Conservation (phyloP, 768 basidiomycete species). For the Cystoderma amianthinum region DNA sequence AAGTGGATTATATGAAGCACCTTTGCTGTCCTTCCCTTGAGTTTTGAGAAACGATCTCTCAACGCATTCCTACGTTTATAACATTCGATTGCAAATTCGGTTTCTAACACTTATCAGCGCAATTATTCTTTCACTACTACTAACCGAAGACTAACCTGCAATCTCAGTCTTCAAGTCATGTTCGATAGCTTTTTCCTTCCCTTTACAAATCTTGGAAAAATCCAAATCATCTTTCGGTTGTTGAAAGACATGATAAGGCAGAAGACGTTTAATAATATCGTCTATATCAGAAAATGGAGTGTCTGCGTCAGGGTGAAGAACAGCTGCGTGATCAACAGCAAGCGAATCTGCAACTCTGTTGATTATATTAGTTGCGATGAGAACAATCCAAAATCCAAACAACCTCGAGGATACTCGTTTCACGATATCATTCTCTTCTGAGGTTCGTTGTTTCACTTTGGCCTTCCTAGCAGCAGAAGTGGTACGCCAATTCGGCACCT, state of each 20-base stretch:
- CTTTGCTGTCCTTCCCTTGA: slow-evolving; percentile 48
- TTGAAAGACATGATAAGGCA: slow-evolving; percentile 78
- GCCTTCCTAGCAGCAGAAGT: slow-evolving; percentile 8
- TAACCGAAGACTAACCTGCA: slow-evolving; percentile 29
- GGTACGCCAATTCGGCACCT: not conserved
- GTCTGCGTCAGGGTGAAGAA: slow-evolving; percentile 60
- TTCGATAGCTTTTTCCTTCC: slow-evolving; percentile 52
- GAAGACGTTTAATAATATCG: slow-evolving; percentile 64
- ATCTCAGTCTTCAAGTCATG: slow-evolving; percentile 40
- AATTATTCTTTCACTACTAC: slow-evolving; percentile 5
- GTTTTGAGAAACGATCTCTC: slow-evolving; percentile 49
- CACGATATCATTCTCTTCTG: slow-evolving; percentile 46
- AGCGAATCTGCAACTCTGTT: slow-evolving; percentile 48
- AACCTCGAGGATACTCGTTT: slow-evolving; percentile 44
- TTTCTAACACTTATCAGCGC: slow-evolving; percentile 43
- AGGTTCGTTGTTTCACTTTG: slow-evolving; percentile 24
- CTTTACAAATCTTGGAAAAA: slow-evolving; percentile 33
- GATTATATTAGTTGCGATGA: too few species aligned
- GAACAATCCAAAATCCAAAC: slow-evolving; percentile 8
- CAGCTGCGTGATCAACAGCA: slow-evolving; percentile 54
- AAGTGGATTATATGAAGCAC: slow-evolving; percentile 25
- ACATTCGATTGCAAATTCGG: slow-evolving; percentile 63
- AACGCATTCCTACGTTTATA: slow-evolving; percentile 50
- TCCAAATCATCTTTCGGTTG: slow-evolving; percentile 64
- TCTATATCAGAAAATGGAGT: slow-evolving; percentile 54